Conservation (phyloP, 2,329 filamentous ascomycete genomes). For the Colletotrichum siamense region DNA sequence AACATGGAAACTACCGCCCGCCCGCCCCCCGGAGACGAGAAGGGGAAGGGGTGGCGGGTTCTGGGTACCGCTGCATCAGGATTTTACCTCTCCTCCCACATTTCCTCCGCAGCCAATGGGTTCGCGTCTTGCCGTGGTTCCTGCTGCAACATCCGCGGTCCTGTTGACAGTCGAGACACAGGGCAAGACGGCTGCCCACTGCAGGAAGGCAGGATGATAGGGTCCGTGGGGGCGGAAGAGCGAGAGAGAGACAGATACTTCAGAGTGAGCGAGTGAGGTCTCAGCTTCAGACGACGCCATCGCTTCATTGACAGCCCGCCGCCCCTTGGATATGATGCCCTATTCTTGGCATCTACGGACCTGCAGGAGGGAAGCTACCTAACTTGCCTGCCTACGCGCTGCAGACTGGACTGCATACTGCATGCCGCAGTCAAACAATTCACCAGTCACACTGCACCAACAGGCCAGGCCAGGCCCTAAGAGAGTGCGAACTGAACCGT, state of each 20-base stretch:
- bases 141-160: neutral
- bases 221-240: neutral
- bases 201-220: neutral
- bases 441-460: neutral
- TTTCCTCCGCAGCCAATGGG: neutral
- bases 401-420: neutral
- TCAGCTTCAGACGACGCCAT: constrained; percentile 10
- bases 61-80: neutral
- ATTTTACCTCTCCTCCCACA: neutral
- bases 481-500: neutral
- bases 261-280: neutral
- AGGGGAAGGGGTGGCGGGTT: neutral
- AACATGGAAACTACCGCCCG: neutral
- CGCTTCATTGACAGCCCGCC: neutral
- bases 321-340: neutral
- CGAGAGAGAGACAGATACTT: neutral
- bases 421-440: neutral
- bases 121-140: neutral
- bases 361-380: neutral
- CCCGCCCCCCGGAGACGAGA: neutral
- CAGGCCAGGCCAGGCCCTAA: neutral
- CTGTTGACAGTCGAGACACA: neutral
- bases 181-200: neutral
- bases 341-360: neutral
- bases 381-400: neutral